These are phyloP conservation scores for Boechera divaricarpa DNA, from an alignment of 345 rosid genomes.

Conservation along the genomic window DNA sequence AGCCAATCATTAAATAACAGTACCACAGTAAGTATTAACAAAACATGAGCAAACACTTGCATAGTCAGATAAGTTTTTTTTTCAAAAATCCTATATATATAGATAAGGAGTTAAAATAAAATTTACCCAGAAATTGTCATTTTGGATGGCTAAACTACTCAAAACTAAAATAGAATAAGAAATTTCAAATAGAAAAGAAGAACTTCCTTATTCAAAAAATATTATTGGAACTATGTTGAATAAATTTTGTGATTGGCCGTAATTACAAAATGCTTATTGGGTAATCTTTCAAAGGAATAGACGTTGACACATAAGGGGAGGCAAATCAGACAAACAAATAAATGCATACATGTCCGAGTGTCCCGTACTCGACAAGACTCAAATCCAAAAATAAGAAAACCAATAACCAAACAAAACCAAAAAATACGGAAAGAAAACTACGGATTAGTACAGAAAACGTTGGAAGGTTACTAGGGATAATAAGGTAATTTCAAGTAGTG, in stretches of 20 bases:
- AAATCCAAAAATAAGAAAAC: constrained; percentile 25
- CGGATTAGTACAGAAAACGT: constrained; percentile 18
- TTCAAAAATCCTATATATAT: background rate
- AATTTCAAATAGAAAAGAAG: background rate
- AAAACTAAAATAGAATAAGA: background rate
- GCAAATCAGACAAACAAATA: constrained; percentile 28
- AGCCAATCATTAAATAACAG: background rate
- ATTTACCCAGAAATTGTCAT: background rate
- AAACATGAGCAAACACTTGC: background rate
- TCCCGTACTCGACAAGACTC: constrained; percentile 28
- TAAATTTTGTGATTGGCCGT: background rate
- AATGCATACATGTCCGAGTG: constrained; percentile 35
- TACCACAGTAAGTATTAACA: background rate
- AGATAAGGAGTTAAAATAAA: background rate
- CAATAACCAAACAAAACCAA: constrained; percentile 9
- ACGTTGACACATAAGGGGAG: constrained; percentile 30
- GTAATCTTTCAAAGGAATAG: too few species aligned
- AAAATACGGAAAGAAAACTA: background rate
- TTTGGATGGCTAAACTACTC: background rate
- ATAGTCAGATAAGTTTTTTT: background rate
- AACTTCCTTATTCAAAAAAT: too few species aligned
- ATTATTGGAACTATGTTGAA: too few species aligned
- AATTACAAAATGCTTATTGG: background rate
- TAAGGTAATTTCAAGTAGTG: constrained; percentile 44
- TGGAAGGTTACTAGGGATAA: background rate